Conservation (phyloP, 192 early-diverging fungal species). For the Backusella tuberculispora region DNA sequence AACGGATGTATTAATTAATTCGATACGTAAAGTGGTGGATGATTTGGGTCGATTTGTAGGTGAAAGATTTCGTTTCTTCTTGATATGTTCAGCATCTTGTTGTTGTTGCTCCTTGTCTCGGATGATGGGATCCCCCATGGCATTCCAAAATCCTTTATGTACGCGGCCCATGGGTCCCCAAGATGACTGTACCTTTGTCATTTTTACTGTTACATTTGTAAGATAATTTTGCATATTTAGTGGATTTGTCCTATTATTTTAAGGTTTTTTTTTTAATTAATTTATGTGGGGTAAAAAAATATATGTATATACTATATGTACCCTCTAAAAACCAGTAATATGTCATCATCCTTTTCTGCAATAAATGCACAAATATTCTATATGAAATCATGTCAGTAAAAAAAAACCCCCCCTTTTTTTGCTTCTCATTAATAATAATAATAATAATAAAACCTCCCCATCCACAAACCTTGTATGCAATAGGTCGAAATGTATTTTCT, state of each 20-base stretch:
- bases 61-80: conserved; percentile 3
- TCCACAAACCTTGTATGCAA: conserved; percentile 59
- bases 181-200: conserved; percentile 27
- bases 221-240: conserved; percentile 56
- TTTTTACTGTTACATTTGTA: conserved; percentile 43
- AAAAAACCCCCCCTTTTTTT: background rate
- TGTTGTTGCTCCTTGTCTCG: conserved; percentile 25
- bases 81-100: background rate
- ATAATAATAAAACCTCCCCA: background rate
- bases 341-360: conserved; percentile 57
- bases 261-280: background rate
- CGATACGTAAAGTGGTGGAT: conserved; percentile 37
- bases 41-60: background rate
- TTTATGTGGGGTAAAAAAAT: background rate
- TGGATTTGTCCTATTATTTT: conserved; percentile 45
- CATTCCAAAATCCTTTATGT: conserved; percentile 56
- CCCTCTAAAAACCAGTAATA: conserved; percentile 56
- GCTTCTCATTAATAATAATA: no score
- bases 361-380: conserved; percentile 59
- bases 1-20: conserved; percentile 52
- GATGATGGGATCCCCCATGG: conserved; percentile 41
- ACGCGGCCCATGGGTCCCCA: conserved; percentile 46
- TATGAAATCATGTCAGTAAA: background rate
- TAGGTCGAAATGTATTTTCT: conserved; percentile 50
- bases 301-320: background rate